Conservation (phyloP, 192 early-diverging fungal species). For the Coemansia sp. region DNA sequence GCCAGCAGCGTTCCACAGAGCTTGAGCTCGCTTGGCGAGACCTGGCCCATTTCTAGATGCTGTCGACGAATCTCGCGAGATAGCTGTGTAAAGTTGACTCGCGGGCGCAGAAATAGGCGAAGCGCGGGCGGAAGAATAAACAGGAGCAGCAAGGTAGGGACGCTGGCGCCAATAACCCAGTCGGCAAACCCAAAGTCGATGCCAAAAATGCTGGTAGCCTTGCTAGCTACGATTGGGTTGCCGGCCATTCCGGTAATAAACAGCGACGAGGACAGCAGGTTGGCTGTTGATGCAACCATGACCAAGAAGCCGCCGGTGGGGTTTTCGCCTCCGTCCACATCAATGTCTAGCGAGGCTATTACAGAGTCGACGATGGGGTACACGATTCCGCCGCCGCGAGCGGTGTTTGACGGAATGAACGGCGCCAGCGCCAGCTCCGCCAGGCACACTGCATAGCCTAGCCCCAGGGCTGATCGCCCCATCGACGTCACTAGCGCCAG, state of each 20-base stretch:
- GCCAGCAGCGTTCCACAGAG: slow-evolving; percentile 55
- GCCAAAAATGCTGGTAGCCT: slow-evolving; percentile 59
- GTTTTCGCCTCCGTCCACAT: slow-evolving; percentile 21
- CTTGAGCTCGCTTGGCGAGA: slow-evolving; percentile 36
- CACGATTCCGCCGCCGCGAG: slow-evolving; percentile 76
- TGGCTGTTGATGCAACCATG: slow-evolving; percentile 64
- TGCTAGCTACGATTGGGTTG: slow-evolving; percentile 67
- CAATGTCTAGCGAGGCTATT: slow-evolving; percentile 54
- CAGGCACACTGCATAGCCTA: slow-evolving; percentile 57
- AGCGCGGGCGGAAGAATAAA: slow-evolving; percentile 33
- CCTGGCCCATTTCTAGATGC: slow-evolving; percentile 15
- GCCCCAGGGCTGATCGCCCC: slow-evolving; percentile 55
- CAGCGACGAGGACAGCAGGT: slow-evolving; percentile 69
- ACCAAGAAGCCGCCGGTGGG: slow-evolving; percentile 59
- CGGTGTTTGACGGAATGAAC: slow-evolving; percentile 72
- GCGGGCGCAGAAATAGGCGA: slow-evolving; percentile 30
- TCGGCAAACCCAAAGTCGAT: slow-evolving; percentile 66
- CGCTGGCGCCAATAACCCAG: slow-evolving; percentile 60
- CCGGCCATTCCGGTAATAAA: slow-evolving; percentile 73
- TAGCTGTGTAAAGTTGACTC: slow-evolving; percentile 20
- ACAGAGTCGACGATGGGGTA: slow-evolving; percentile 72
- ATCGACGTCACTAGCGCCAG: slow-evolving; percentile 55
- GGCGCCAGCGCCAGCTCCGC: slow-evolving; percentile 63
- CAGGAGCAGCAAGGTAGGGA: slow-evolving; percentile 52
- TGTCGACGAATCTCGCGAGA: slow-evolving; percentile 31